Evolutionary conservation across 495 filamentous ascomycete species (phyloP).

Genomic region (Hypoxylon lenormandii): DNA sequence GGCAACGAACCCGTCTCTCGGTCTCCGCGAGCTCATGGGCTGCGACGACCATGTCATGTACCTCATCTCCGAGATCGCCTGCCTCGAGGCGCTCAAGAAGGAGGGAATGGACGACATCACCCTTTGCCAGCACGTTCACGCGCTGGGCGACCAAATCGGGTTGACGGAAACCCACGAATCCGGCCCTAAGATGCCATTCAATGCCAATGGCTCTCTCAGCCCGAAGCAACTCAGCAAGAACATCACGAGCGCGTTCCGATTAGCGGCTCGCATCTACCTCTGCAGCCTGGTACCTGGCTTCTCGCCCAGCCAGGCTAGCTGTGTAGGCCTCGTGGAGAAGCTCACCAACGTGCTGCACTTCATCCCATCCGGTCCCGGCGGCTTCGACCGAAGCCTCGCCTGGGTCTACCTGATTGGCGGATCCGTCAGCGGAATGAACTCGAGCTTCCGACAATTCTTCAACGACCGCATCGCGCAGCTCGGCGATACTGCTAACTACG

Average conservation of each 20-base stretch:
- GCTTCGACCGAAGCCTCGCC: slow-evolving; percentile 88
- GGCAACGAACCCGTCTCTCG: slow-evolving; percentile 71
- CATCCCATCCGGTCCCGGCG: slow-evolving; percentile 81
- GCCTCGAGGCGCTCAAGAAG: slow-evolving; percentile 86
- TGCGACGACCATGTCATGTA: slow-evolving; percentile 99
- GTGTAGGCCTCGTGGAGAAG: slow-evolving; percentile 77
- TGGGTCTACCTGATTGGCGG: slow-evolving; percentile 94
- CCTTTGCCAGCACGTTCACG: slow-evolving; percentile 84
- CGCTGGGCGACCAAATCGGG: slow-evolving; percentile 83
- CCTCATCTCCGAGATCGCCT: slow-evolving; percentile 95
- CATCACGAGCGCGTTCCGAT: slow-evolving; percentile 88
- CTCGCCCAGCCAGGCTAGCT: slow-evolving; percentile 75
- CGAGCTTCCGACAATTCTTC: slow-evolving; percentile 80
- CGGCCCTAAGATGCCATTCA: slow-evolving; percentile 67
- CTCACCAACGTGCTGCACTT: slow-evolving; percentile 76
- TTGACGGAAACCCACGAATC: slow-evolving; percentile 73
- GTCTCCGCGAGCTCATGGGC: slow-evolving; percentile 93
- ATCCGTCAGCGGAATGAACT: slow-evolving; percentile 73
- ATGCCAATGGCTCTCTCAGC: slow-evolving; percentile 77
- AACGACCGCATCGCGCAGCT: slow-evolving; percentile 75
- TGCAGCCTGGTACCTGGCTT: slow-evolving; percentile 92
- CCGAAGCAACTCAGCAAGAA: slow-evolving; percentile 84
- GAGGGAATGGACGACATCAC: slow-evolving; percentile 84
- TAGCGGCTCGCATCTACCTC: slow-evolving; percentile 93
- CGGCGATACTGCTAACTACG: slow-evolving; percentile 79